Evolutionary conservation across 2,329 filamentous ascomycete species (phyloP).

Genomic region (Pestalotiopsis sp.): DNA sequence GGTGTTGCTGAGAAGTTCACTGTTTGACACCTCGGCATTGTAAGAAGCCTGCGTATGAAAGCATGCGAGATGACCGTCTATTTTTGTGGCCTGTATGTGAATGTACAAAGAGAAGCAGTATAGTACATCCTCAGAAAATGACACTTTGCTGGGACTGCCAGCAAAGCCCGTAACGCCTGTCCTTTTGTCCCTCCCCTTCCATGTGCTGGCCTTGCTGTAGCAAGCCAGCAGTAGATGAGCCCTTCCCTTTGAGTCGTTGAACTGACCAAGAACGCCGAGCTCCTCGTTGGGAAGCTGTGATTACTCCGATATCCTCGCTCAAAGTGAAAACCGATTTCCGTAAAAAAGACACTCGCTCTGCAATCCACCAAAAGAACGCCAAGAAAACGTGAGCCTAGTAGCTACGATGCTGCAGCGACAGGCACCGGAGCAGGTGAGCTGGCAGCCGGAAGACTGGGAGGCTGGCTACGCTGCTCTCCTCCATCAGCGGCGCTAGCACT

Average conservation of each 20-base stretch:
- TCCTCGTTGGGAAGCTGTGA: conserved; percentile 20
- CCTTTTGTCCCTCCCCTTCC: not conserved
- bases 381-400: not conserved
- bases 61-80: not conserved
- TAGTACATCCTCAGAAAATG: conserved; percentile 10
- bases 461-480: conserved; percentile 54
- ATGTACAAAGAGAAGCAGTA: conserved; percentile 2
- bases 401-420: conserved; percentile 45
- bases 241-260: conserved; percentile 1
- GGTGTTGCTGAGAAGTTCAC: too few relatives aligned
- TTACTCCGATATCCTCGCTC: conserved; percentile 19
- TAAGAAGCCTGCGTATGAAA: not conserved
- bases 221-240: conserved; percentile 4
- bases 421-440: conserved; percentile 54
- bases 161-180: conserved; percentile 15
- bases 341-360: not conserved
- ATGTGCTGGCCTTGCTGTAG: not conserved
- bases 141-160: conserved; percentile 11
- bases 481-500: conserved; percentile 41
- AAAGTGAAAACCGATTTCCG: not conserved
- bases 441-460: conserved; percentile 48
- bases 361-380: not conserved
- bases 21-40: not conserved
- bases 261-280: conserved; percentile 32
- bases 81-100: not conserved